Conservation (phyloP, 108 stramenopile species). For the Cyclotella cryptica region DNA sequence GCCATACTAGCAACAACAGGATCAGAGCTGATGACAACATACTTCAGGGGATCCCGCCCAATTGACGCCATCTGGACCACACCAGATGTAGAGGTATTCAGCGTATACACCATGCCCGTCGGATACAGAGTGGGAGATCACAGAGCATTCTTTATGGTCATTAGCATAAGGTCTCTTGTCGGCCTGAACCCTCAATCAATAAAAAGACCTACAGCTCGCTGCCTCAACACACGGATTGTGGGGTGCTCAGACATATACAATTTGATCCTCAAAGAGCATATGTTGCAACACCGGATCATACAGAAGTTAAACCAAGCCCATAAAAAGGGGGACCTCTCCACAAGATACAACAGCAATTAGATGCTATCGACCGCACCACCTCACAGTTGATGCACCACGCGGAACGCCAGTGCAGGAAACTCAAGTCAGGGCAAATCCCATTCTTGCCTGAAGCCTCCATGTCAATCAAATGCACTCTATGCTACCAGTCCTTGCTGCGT, state of each 20-base stretch:
- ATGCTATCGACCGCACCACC: constrained; percentile 1
- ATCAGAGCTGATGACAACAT: constrained; percentile 3
- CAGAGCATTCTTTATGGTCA: constrained; percentile 1
- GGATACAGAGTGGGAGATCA: constrained; percentile 28
- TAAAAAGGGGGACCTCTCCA: too few relatives aligned
- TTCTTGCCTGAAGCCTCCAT: too few relatives aligned
- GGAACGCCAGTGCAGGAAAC: constrained; percentile 28
- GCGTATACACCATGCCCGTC: constrained; percentile 16
- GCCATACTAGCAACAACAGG: not conserved
- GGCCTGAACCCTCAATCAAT: not conserved
- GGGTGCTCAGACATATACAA: not conserved
- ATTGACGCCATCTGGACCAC: constrained; percentile 29
- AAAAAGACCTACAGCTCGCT: too few relatives aligned
- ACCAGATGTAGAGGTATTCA: not conserved
- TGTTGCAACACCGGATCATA: too few relatives aligned
- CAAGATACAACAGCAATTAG: not conserved
- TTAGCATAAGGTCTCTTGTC: constrained; percentile 12
- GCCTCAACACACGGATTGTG: too few relatives aligned
- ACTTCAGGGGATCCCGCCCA: constrained; percentile 19
- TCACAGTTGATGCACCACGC: not conserved
- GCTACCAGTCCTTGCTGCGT: constrained; percentile 3
- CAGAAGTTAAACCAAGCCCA: too few relatives aligned
- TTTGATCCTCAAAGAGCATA: not conserved
- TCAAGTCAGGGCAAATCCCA: constrained; percentile 7
- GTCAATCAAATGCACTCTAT: constrained; percentile 28